Evolutionary conservation across 106 monocot genomes (phyloP).

Genomic region (Alisma plantagoaquatica): DNA sequence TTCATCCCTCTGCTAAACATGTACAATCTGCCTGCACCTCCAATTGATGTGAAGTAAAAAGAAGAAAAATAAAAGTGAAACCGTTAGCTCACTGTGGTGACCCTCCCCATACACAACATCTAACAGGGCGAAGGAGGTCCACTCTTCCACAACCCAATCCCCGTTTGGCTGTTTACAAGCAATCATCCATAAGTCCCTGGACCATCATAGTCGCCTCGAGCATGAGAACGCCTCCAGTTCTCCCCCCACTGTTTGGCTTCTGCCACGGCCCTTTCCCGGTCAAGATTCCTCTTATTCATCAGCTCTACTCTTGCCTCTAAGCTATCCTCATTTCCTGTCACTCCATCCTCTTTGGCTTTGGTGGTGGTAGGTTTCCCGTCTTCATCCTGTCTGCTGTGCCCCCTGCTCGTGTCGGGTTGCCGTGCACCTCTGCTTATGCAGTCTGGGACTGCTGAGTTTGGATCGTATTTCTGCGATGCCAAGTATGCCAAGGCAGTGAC

Average conservation of each 20-base stretch:
- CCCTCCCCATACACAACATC: neutral
- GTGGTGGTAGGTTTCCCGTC: neutral
- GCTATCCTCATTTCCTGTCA: constrained; percentile 23
- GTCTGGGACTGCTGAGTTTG: constrained; percentile 1
- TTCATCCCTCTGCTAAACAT: no score
- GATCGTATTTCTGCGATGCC: constrained; percentile 63
- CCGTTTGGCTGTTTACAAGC: neutral
- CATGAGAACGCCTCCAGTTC: constrained; percentile 35
- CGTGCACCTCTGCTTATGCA: neutral
- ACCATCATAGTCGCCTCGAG: neutral
- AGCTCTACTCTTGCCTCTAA: constrained; percentile 12
- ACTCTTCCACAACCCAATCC: no score
- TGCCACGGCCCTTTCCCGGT: constrained; percentile 56
- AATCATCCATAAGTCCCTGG: neutral
- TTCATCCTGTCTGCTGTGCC: constrained; percentile 5
- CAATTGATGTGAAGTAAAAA: no score
- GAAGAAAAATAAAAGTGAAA: neutral
- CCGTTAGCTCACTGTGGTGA: neutral
- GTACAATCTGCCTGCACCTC: no score
- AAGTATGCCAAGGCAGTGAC: constrained; percentile 80
- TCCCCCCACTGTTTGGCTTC: constrained; percentile 90
- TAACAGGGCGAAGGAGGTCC: neutral
- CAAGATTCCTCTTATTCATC: constrained; percentile 25
- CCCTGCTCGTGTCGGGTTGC: constrained; percentile 3
- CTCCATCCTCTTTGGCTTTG: constrained; percentile 9